Base-by-base conservation (phyloP, 345 rosid genomes). In the Euclidium syriacum region DNA sequence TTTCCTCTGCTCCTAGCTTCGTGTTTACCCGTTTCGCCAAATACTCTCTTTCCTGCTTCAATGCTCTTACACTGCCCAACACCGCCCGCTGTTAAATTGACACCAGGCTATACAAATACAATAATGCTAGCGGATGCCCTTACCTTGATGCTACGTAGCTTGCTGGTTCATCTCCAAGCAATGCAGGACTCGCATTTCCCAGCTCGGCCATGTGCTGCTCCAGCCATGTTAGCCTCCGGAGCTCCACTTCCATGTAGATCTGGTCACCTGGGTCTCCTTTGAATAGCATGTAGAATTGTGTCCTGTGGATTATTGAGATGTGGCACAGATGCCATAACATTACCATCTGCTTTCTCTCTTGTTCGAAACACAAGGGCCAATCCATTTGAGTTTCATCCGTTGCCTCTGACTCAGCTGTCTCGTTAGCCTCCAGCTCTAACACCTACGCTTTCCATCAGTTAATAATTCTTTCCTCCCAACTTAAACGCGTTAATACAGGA, bases 301-400 rank as follows among this genome's bases (percentile, higher is more conserved):
- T 89, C 23, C 95, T 85, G 62, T 89, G 98, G 19, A 92, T 67
- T n/a, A 89, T 72, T 15, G 98, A 85, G 52, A 87, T 94, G 67
- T 92, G 98, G 78, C 98, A 92, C 48, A 92, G 68, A 70, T 92
- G 96, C 98, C 98, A 92, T 66, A 92, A 68, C 98, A 92, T 92
- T 63, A 92, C 67, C 23, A 92, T 89, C 57, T 89, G 94, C 80
- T 75, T 86, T 73, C 83, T 87, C 66, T 92, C 89, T 42, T 89
- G 91, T 73, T 92, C 94, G 46, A 89, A 92, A 40, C 77, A 35
- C 62, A 82, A 52, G 10, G 78, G 78, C 96, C 94, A 85, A 25
- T 91, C 78, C 77, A 77, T 65, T 25, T 86, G 95, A 64, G 95
- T 80, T 53, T 78, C 75, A 22, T 69, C 78, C 5, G 15, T 16